Evolutionary conservation across 1,139 yeast genomes (phyloP), one percentile per base, ranked within the genome.

Genomic region (Candida labiduridarum): DNA sequence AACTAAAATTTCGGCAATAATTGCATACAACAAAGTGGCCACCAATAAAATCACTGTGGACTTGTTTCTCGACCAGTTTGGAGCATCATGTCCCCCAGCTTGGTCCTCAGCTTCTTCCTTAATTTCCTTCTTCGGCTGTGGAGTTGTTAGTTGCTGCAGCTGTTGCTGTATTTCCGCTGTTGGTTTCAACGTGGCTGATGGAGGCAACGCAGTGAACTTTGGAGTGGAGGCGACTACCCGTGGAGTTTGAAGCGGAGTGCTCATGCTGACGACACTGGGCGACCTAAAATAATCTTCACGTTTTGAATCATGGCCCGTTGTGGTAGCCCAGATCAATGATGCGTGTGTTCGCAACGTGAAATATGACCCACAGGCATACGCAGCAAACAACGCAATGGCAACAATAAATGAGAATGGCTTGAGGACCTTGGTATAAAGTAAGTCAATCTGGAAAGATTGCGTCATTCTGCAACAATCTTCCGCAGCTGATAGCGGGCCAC

Each of bases 281-380:
- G 74, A 68, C 38, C 69, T 57, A 45, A 60, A 53, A 39, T 55
- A 56, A 4, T 68, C 73, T 39, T 65, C 69, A 36, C 45, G 49
- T 42, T 49, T 53, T 8, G 59, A 57, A 49, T 75, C 80, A 49
- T 76, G 79, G 1, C 74, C 69, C 3, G 45, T 34, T 46, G 61
- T 70, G 12, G 80, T 82, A 47, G 92, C 90, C 99, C 99, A 95
- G 56, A 94, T 95, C 68, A 91, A 76, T 1, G 96, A 94, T 0
- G 99, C 99, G 67, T 94, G 99, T 0, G 99, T 94, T 59, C 96
- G 81, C 61, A 94, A 78, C 0, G 99, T 94, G 66, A 94, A 94
- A 81, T 90, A 86, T 47, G 94, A 73, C 1, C 99, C 98, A 67
- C 92, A 86, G n/a, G 84, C 80, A 63, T 94, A 94, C 0, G 97